phyloP scores from a whole-genome alignment of 805 yeast species.

The Saccharomycopsis schoenii region DNA sequence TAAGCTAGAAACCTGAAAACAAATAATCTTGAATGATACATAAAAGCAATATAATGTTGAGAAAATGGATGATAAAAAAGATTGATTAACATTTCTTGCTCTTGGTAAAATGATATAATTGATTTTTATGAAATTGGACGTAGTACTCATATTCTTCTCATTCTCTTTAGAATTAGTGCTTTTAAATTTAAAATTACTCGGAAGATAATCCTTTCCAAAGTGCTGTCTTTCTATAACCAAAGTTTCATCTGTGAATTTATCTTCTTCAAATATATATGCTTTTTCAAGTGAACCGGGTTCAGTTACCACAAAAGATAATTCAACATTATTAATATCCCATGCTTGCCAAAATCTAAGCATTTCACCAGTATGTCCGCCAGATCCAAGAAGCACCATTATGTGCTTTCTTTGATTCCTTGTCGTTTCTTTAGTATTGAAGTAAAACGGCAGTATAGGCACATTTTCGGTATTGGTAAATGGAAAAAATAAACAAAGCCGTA shows the following conservation, averaged over 20 bases:
- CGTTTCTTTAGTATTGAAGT: not conserved
- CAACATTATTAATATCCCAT: slow-evolving; percentile 33
- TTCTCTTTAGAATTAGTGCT: slow-evolving; percentile 21
- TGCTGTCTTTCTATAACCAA: slow-evolving; percentile 26
- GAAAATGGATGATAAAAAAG: slow-evolving; percentile 34
- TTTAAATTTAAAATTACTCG: slow-evolving; percentile 18
- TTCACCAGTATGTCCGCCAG: slow-evolving; percentile 97
- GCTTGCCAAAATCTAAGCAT: slow-evolving; percentile 56
- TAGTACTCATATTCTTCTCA: slow-evolving; percentile 22
- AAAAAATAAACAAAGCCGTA: slow-evolving; percentile 10
- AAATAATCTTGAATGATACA: slow-evolving; percentile 24
- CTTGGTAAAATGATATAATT: slow-evolving; percentile 33
- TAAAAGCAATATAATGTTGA: slow-evolving; percentile 34
- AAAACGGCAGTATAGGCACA: not conserved
- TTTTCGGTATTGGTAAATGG: slow-evolving; percentile 12
- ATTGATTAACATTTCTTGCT: slow-evolving; percentile 56
- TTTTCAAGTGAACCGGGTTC: slow-evolving; percentile 32
- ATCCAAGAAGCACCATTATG: slow-evolving; percentile 66
- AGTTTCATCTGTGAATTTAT: not conserved
- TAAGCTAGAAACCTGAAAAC: slow-evolving; percentile 19
- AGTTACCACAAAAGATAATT: slow-evolving; percentile 7
- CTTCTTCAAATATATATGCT: slow-evolving; percentile 22
- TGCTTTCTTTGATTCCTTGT: slow-evolving; percentile 12
- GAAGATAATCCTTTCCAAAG: slow-evolving; percentile 23
- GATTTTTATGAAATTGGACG: slow-evolving; percentile 13